Base-by-base conservation (phyloP, 164 flowering plant species). In the Cinnamomum micranthum region DNA sequence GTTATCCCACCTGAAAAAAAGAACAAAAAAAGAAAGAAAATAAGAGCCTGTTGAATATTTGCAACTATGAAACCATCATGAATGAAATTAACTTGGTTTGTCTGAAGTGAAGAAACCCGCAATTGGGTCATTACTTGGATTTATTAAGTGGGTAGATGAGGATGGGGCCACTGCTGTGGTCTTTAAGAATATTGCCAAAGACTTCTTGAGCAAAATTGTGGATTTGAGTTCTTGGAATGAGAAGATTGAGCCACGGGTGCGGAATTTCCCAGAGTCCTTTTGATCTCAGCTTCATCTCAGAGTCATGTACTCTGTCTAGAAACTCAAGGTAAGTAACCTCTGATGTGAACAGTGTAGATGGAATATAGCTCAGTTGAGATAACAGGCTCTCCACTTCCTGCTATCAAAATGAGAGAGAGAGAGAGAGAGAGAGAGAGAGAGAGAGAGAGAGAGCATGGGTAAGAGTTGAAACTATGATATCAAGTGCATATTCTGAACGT, bases 221-320 rank as follows among this genome's bases (percentile, higher is more conserved):
- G 50, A 95, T 90, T 68, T 70, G 83, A 81, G 87, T 86, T 84
- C 77, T 89, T 4, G 99, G 98, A 14, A 95, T 76, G 66, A 93
- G 87, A 74, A 95, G 95, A 78, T 92, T 95, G 66, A 95, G 84
- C 99, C 99, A 95, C 68, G 99, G 97, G 72, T 95, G 99, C 68
- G 96, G 97, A 77, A 95, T 83, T 24, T 95, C 92, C 99, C 98
- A 93, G 27, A 90, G 77, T 13, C 94, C 96, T 81, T 89, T 83
- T 11, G 80, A 86, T 65, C 87, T 80, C 64, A 95, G 95, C 77
- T 91, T 87, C 55, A 80, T 77, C 84, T 95, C 97, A 2, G 91
- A 85, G 1, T 78, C 68, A 67, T 95, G 99, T 50, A 95, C 98
- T 78, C 98, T 85, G 73, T 95, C 88, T 20, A 95, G 90, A 81